These are phyloP conservation scores for Penicillium waksmanii DNA, from an alignment of 495 filamentous ascomycete genomes.

Conservation along the genomic window DNA sequence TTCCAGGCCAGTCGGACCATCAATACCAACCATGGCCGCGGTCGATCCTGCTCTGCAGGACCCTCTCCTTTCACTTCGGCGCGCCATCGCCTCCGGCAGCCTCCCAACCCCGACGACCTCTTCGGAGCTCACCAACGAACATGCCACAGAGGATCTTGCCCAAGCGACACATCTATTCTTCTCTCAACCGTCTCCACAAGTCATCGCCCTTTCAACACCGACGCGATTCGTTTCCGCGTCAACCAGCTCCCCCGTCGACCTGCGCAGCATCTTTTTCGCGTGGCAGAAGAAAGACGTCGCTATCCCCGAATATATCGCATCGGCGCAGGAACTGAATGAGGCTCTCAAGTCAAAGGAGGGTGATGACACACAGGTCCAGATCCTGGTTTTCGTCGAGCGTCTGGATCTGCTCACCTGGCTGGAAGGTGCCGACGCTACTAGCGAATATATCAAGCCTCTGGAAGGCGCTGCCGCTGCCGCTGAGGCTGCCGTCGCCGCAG, in stretches of 20 bases:
- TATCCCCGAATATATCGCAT: conserved; percentile 86
- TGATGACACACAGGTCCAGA: conserved; percentile 63
- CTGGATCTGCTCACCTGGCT: conserved; percentile 91
- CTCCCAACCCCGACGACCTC: conserved; percentile 72
- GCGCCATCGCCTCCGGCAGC: conserved; percentile 69
- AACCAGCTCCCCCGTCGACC: conserved; percentile 70
- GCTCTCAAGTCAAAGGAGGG: conserved; percentile 64
- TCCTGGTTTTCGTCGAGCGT: conserved; percentile 85
- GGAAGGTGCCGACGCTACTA: conserved; percentile 84
- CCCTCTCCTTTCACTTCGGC: conserved; percentile 77
- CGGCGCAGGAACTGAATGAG: conserved; percentile 78
- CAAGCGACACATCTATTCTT: conserved; percentile 85
- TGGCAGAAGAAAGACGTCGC: conserved; percentile 89
- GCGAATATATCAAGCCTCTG: conserved; percentile 87
- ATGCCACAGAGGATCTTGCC: conserved; percentile 62
- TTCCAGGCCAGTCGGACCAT: conserved; percentile 17
- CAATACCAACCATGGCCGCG: conserved; percentile 28
- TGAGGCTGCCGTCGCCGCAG: conserved; percentile 48
- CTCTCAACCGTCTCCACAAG: conserved; percentile 59
- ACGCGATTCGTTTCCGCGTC: conserved; percentile 80
- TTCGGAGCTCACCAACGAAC: conserved; percentile 53
- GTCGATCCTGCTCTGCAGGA: conserved; percentile 57
- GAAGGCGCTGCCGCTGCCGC: conserved; percentile 62
- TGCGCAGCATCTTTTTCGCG: conserved; percentile 92
- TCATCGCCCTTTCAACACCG: conserved; percentile 71